Base-by-base conservation (phyloP, 2,329 filamentous ascomycete genomes). In the Aspergillus ruber region DNA sequence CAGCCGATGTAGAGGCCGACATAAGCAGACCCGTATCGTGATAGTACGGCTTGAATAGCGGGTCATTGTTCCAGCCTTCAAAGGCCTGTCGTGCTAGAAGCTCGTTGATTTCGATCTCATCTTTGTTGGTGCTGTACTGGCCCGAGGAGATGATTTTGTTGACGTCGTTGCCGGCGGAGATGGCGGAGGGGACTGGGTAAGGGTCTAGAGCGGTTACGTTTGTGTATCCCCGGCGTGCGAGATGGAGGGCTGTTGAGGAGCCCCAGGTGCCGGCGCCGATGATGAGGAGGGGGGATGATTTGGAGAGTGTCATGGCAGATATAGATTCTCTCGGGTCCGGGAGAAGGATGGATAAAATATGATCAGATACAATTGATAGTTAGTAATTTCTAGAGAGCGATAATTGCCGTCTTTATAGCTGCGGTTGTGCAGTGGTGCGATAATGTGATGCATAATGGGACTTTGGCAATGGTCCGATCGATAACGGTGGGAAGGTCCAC, bases 191-290 rank as follows among this genome's bases (percentile, higher is more conserved):
- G n/a, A 74, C 69, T 2, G 68, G 63, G 53, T 72, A 75, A 2
- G 67, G 64, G 49, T 76, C 73, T 3, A 75, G 67, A 8, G 76
- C 71, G 1, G 71, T 75, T 45, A 76, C 68, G 45, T 76, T 73
- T 0, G 68, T 69, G 53, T 75, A 75, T 5, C 73, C 73, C 3
- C 59, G 55, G 7, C 72, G 64, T 32, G 70, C 43, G 1, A 76
- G 68, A 55, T 76, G 73, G 13, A 75, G 59, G 3, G 73, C 73
- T 0, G 74, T 76, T 6, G 73, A 75, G 2, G 72, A 67, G 10
- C 74, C 73, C 49, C 73, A 70, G 5, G 72, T 73, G 39, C 73
- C 73, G 8, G 72, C 74, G 25, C 76, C 76, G n/a, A 75, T 69
- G 23, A 77, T 65, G 15, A 75, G 62, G 40, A 77, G 60, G 18